These are phyloP conservation scores for Mycosphaerella arachidis DNA, from an alignment of 2,329 filamentous ascomycete species.

Conservation along the genomic window DNA sequence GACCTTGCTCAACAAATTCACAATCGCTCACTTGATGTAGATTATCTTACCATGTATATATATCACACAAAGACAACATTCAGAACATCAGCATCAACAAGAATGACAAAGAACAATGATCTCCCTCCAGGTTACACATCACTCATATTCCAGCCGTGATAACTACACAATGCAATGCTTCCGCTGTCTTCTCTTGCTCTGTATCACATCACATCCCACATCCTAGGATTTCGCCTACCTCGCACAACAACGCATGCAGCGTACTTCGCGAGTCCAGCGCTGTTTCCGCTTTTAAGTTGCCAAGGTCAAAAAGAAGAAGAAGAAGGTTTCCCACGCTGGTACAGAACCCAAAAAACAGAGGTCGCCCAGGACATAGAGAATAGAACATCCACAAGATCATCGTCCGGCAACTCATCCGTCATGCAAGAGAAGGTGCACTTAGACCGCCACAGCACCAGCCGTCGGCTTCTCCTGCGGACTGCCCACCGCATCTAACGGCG, in stretches of 20 bases:
- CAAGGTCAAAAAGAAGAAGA: background rate
- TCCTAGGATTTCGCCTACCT: background rate
- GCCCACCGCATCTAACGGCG: slow-evolving; percentile 63
- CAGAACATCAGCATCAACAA: background rate
- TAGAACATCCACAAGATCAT: background rate
- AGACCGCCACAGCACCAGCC: slow-evolving; percentile 6
- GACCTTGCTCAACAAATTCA: no score
- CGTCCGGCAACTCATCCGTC: background rate
- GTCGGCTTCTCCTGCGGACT: slow-evolving; percentile 9
- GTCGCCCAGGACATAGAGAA: background rate
- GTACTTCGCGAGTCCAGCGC: slow-evolving; percentile 9
- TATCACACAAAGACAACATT: background rate
- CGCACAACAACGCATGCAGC: background rate
- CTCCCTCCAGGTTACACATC: background rate
- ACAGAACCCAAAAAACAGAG: background rate
- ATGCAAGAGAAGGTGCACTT: background rate
- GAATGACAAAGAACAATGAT: background rate
- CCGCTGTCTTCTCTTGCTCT: slow-evolving; percentile 7
- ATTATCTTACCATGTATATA: background rate
- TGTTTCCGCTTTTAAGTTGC: slow-evolving; percentile 1
- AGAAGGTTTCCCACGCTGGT: background rate
- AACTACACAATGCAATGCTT: slow-evolving; percentile 10
- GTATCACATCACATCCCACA: slow-evolving; percentile 1
- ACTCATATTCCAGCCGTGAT: background rate
- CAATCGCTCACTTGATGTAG: no score